These are phyloP conservation scores for Fusarium armeniacum DNA, from an alignment of 2,329 filamentous ascomycete genomes.

Conservation along the genomic window DNA sequence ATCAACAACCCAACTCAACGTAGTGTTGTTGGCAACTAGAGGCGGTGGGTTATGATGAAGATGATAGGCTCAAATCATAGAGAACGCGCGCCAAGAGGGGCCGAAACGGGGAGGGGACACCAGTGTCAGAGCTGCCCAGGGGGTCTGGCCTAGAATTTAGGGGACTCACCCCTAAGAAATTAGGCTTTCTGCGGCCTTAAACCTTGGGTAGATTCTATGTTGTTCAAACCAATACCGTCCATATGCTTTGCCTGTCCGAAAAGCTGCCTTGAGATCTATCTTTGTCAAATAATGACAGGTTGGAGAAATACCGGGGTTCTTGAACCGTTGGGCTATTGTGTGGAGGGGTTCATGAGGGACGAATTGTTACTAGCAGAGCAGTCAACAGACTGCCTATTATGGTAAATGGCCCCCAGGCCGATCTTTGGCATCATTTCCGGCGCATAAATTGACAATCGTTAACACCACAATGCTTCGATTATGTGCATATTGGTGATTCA, in stretches of 20 bases:
- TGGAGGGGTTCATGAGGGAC: constrained; percentile 32
- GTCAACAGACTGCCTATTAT: constrained; percentile 38
- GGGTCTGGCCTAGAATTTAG: constrained; percentile 34
- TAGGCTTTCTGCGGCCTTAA: background rate
- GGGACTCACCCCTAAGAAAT: constrained; percentile 19
- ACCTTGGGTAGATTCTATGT: background rate
- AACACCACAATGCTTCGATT: background rate
- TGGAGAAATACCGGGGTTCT: constrained; percentile 23
- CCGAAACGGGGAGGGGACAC: constrained; percentile 30
- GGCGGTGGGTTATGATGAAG: constrained; percentile 46
- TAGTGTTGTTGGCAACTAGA: constrained; percentile 39
- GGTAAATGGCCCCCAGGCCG: constrained; percentile 18
- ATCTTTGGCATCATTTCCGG: constrained; percentile 7
- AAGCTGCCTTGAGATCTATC: background rate
- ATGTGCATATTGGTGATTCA: background rate
- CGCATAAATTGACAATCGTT: background rate
- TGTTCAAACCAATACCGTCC: constrained; percentile 4
- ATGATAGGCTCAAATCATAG: constrained; percentile 46
- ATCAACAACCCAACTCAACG: constrained; percentile 29
- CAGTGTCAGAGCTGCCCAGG: constrained; percentile 21
- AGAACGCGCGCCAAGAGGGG: constrained; percentile 41
- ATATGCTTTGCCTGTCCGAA: background rate
- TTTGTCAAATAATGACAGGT: constrained; percentile 26
- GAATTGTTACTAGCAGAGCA: constrained; percentile 5
- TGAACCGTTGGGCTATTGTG: constrained; percentile 17